Evolutionary conservation across 129 eudicot genomes (phyloP).

Genomic region (Artemisia tridentata): DNA sequence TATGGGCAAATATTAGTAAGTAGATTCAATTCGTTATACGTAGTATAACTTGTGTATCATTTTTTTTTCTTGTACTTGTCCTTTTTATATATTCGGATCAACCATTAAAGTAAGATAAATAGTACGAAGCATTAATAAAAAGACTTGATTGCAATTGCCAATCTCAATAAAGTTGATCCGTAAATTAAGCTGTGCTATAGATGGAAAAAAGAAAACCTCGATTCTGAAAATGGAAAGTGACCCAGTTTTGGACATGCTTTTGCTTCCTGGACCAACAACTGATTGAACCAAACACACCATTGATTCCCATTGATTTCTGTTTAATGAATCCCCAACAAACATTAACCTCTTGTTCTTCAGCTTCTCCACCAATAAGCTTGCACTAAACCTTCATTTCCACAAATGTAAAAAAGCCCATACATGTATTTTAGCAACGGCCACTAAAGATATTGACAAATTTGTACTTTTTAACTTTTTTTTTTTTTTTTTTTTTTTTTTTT

Average conservation of each 20-base stretch:
- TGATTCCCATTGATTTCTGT: constrained; percentile 47
- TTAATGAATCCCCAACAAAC: constrained; percentile 49
- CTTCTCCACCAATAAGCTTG: constrained; percentile 29
- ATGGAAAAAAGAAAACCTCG: constrained; percentile 45
- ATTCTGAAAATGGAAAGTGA: constrained; percentile 69
- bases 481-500: no score
- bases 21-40: no score
- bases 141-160: background rate
- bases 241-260: constrained; percentile 70
- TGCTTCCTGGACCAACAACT: constrained; percentile 53
- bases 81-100: no score
- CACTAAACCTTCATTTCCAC: constrained; percentile 35
- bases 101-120: no score
- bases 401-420: background rate
- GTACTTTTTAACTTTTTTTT: no score
- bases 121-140: no score
- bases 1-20: no score
- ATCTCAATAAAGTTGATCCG: constrained; percentile 17
- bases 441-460: no score
- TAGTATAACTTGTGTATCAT: no score
- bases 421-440: background rate
- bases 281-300: constrained; percentile 40
- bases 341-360: constrained; percentile 42
- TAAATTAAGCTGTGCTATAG: background rate
- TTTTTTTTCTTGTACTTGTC: no score